phyloP scores from a whole-genome alignment of 768 basidiomycete genomes.

The Calocera cornea region DNA sequence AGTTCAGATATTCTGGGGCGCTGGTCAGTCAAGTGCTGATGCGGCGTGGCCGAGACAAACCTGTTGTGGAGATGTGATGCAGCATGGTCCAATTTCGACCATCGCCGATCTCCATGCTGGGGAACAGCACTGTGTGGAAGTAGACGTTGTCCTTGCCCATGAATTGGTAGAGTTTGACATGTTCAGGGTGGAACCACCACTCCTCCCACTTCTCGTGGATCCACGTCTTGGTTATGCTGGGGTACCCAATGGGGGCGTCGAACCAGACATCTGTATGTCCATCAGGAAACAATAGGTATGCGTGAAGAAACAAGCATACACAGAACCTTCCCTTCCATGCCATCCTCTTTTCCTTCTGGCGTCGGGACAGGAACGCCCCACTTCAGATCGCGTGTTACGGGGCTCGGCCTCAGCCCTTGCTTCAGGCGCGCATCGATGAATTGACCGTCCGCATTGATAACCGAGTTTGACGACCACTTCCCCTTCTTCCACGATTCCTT shows the following conservation, averaged over 20 bases:
- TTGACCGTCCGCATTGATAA: slow-evolving; percentile 76
- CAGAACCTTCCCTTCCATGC: slow-evolving; percentile 88
- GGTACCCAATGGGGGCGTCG: slow-evolving; percentile 92
- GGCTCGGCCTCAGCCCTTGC: slow-evolving; percentile 72
- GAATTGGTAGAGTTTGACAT: slow-evolving; percentile 91
- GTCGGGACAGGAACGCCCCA: slow-evolving; percentile 94
- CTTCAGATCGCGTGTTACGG: slow-evolving; percentile 81
- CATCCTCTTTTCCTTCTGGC: slow-evolving; percentile 55
- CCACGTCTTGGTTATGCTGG: slow-evolving; percentile 92
- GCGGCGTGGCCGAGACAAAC: slow-evolving; percentile 31
- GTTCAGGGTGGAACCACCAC: slow-evolving; percentile 91
- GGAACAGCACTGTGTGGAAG: slow-evolving; percentile 95
- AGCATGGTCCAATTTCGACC: slow-evolving; percentile 86
- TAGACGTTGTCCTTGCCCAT: slow-evolving; percentile 99
- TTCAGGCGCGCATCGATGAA: slow-evolving; percentile 82
- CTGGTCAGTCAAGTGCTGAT: neutral
- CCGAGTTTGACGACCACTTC: slow-evolving; percentile 85
- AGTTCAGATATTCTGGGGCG: slow-evolving; percentile 78
- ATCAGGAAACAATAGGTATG: slow-evolving; percentile 8
- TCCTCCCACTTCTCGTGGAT: slow-evolving; percentile 76
- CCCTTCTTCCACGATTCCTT: slow-evolving; percentile 62
- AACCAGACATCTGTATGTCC: slow-evolving; percentile 35
- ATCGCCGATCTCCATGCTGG: slow-evolving; percentile 77
- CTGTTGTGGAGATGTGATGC: slow-evolving; percentile 89
- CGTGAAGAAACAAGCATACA: slow-evolving; percentile 44